Conservation (phyloP, 1,284 basidiomycete species). For the Pseudozyma thailandica region DNA sequence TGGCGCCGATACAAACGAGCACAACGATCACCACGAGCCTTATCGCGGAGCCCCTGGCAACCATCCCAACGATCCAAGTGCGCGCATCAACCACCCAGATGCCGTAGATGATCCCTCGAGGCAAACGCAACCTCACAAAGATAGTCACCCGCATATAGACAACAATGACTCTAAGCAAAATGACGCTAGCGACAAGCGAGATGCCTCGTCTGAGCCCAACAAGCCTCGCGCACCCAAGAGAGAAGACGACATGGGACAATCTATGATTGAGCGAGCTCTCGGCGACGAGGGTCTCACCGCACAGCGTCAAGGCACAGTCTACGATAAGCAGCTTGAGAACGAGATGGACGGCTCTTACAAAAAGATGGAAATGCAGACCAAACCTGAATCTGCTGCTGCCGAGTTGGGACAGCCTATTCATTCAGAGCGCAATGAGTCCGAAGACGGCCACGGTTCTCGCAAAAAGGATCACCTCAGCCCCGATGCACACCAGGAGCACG, state of each 20-base stretch:
- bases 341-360: constrained; percentile 43
- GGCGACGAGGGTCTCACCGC: constrained; percentile 41
- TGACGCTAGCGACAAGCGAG: not conserved
- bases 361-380: constrained; percentile 25
- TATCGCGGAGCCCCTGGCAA: constrained; percentile 45
- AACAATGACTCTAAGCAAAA: not conserved
- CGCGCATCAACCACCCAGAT: constrained; percentile 45
- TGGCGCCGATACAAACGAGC: not conserved
- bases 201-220: constrained; percentile 1
- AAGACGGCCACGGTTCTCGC: constrained; percentile 3
- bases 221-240: constrained; percentile 1
- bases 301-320: constrained; percentile 36
- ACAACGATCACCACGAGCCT: constrained; percentile 2
- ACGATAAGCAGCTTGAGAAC: constrained; percentile 40
- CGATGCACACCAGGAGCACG: constrained; percentile 32
- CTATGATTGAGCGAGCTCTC: constrained; percentile 44
- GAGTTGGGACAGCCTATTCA: constrained; percentile 37
- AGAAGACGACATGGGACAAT: constrained; percentile 39
- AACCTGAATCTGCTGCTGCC: constrained; percentile 26
- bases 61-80: constrained; percentile 45
- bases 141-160: not conserved
- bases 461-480: constrained; percentile 3
- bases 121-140: not conserved
- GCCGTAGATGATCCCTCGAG: constrained; percentile 15
- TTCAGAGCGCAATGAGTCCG: constrained; percentile 29